phyloP scores from a whole-genome alignment of 257 asterid genomes.

The Ligustrum vulgare region DNA sequence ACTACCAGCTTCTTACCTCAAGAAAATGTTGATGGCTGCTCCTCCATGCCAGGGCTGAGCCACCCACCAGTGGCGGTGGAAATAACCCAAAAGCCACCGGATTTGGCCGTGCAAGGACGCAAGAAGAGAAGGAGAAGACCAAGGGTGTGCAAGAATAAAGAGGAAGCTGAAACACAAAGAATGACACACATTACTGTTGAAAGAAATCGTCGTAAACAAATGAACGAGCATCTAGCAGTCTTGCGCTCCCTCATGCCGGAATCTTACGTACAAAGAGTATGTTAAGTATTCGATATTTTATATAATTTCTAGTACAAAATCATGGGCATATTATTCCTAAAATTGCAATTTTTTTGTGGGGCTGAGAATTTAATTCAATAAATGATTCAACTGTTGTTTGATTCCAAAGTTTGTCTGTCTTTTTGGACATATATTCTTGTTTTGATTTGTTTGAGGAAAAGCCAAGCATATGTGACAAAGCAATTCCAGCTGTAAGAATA shows the following conservation, averaged over 20 bases:
- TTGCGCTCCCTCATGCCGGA: slow-evolving; percentile 95
- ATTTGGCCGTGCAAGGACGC: slow-evolving; percentile 40
- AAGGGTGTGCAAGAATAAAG: slow-evolving; percentile 73
- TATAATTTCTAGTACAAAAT: too few relatives aligned
- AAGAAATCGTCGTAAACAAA: slow-evolving; percentile 83
- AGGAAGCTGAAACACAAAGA: slow-evolving; percentile 90
- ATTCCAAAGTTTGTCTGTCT: slow-evolving; percentile 17
- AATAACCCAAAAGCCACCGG: slow-evolving; percentile 14
- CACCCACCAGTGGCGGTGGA: slow-evolving; percentile 23
- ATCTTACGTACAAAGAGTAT: slow-evolving; percentile 89
- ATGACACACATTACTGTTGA: slow-evolving; percentile 99
- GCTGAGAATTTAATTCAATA: background rate
- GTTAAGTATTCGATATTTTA: background rate
- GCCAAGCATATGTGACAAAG: slow-evolving; percentile 47
- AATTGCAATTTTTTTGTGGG: background rate
- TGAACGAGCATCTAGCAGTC: slow-evolving; percentile 92
- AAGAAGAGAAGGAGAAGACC: slow-evolving; percentile 81
- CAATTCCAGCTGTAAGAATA: slow-evolving; percentile 4
- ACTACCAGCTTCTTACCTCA: slow-evolving; percentile 20
- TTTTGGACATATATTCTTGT: slow-evolving; percentile 44
- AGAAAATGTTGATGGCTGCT: slow-evolving; percentile 22
- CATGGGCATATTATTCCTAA: background rate
- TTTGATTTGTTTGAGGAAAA: slow-evolving; percentile 38
- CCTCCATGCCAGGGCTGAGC: slow-evolving; percentile 23
- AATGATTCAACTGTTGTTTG: background rate